Percentiles rank a stretch among this genome's conserved stretches.
Conservation (phyloP, 1,284 basidiomycete genomes). For the Coniferiporia weirii region DNA sequence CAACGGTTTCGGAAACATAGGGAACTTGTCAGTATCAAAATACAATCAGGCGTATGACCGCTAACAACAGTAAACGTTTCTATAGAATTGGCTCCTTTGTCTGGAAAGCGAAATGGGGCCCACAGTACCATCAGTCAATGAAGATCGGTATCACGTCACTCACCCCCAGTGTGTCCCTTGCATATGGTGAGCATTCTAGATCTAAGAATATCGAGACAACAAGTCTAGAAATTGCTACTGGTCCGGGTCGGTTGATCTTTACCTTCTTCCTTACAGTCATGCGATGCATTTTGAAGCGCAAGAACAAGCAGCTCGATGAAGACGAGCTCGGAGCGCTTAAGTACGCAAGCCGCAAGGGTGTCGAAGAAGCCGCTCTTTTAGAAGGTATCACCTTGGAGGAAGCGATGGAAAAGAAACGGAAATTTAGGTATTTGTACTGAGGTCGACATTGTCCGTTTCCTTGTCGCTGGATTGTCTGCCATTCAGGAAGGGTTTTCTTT, state of each 20-base stretch:
- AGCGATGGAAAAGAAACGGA: constrained; percentile 32
- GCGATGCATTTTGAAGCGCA: constrained; percentile 29
- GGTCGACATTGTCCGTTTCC: too few relatives aligned
- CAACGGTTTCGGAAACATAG: constrained; percentile 38
- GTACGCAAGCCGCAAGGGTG: constrained; percentile 29
- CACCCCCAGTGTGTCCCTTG: constrained; percentile 25
- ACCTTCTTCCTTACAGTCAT: constrained; percentile 25
- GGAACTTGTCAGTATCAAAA: constrained; percentile 28
- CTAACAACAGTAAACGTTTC: background rate
- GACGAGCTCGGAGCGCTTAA: constrained; percentile 31
- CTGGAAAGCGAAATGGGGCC: constrained; percentile 36
- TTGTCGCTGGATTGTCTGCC: too few relatives aligned
- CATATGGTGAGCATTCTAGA: constrained; percentile 23
- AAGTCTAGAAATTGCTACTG: too few relatives aligned
- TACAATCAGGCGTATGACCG: constrained; percentile 12
- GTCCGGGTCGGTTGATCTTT: too few relatives aligned
- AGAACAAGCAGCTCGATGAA: constrained; percentile 33
- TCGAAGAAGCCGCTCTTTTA: constrained; percentile 34
- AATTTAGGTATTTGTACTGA: constrained; percentile 40
- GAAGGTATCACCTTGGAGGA: constrained; percentile 35
- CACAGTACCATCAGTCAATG: constrained; percentile 36
- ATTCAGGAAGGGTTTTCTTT: too few relatives aligned
- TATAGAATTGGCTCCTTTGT: constrained; percentile 34
- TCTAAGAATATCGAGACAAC: too few relatives aligned
- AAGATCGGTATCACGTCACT: constrained; percentile 31